These are phyloP conservation scores for Caulochytrium protostelioides DNA, from an alignment of 371 early-diverging fungal species.

Conservation along the genomic window DNA sequence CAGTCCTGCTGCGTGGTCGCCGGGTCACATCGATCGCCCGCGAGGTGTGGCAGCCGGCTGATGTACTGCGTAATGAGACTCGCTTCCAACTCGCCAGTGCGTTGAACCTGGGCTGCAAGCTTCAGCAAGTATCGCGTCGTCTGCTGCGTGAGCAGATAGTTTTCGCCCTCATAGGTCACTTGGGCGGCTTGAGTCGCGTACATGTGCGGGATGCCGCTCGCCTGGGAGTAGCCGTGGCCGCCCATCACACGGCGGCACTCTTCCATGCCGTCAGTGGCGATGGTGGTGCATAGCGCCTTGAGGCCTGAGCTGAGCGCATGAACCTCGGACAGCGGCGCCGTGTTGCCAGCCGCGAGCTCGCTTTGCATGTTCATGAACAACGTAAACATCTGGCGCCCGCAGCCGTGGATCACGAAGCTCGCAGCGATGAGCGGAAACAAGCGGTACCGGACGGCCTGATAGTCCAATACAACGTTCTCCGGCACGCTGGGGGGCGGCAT, in stretches of 20 bases:
- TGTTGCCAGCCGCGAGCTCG: conserved; percentile 25
- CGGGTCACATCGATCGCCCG: conserved; percentile 34
- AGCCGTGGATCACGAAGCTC: conserved; percentile 46
- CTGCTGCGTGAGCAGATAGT: conserved; percentile 54
- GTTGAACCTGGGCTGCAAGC: conserved; percentile 9
- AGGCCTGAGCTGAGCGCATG: conserved; percentile 67
- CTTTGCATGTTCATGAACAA: conserved; percentile 34
- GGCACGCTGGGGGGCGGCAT: conserved; percentile 16
- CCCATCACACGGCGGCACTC: conserved; percentile 51
- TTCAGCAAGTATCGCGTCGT: conserved; percentile 43
- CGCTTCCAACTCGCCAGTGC: background rate
- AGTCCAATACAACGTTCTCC: conserved; percentile 31
- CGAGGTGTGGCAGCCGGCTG: conserved; percentile 17
- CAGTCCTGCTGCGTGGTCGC: conserved; percentile 38
- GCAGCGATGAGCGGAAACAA: conserved; percentile 45
- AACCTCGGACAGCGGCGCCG: conserved; percentile 41
- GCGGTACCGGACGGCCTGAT: conserved; percentile 52
- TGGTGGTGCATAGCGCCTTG: conserved; percentile 53
- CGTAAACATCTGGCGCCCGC: conserved; percentile 36
- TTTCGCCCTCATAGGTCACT: conserved; percentile 65
- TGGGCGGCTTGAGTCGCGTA: conserved; percentile 40
- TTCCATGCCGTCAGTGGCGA: conserved; percentile 56
- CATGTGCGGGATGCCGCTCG: conserved; percentile 51
- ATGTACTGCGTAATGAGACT: conserved; percentile 2
- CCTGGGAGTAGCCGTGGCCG: conserved; percentile 60